A percentile compares a stretch with the other conserved stretches of the same genome.
These are phyloP conservation scores for Nakazawaea peltata DNA, from an alignment of 805 yeast species.

Conservation along the genomic window DNA sequence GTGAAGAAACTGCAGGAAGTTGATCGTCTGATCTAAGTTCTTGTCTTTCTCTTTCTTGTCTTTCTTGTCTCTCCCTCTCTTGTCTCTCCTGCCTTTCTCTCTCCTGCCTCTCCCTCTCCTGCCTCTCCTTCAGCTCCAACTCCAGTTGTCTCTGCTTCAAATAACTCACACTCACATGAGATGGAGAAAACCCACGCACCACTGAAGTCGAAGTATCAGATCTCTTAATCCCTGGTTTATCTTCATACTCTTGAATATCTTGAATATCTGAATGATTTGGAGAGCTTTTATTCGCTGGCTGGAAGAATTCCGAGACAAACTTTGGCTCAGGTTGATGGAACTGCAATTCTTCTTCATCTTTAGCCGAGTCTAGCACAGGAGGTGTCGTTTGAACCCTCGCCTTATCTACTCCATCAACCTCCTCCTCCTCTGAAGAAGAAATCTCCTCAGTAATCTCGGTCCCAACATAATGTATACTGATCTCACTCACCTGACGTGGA, in stretches of 20 bases:
- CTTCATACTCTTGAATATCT: conserved; percentile 1
- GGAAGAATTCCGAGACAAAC: conserved; percentile 7
- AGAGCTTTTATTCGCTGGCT: background rate
- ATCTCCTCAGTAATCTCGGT: conserved; percentile 21
- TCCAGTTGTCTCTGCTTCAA: background rate
- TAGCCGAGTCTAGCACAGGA: too few species aligned
- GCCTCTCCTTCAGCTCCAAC: background rate
- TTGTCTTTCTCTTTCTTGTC: background rate
- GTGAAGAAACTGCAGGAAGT: conserved; percentile 1
- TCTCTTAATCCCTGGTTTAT: conserved; percentile 7
- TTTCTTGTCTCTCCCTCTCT: background rate
- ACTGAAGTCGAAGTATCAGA: conserved; percentile 12
- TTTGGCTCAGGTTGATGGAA: conserved; percentile 10
- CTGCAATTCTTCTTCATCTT: conserved; percentile 1
- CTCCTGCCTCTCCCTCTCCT: background rate
- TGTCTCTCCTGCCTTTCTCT: background rate
- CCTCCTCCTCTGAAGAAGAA: conserved; percentile 16
- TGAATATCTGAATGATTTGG: background rate
- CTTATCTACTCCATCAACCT: background rate
- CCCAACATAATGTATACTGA: conserved; percentile 13
- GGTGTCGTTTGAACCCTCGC: background rate
- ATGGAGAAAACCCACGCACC: conserved; percentile 12
- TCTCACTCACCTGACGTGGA: conserved; percentile 11
- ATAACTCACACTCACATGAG: conserved; percentile 11
- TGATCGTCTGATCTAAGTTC: background rate